Evolutionary conservation across 257 asterid genomes (phyloP).

Genomic region (Solanum bukasovii): DNA sequence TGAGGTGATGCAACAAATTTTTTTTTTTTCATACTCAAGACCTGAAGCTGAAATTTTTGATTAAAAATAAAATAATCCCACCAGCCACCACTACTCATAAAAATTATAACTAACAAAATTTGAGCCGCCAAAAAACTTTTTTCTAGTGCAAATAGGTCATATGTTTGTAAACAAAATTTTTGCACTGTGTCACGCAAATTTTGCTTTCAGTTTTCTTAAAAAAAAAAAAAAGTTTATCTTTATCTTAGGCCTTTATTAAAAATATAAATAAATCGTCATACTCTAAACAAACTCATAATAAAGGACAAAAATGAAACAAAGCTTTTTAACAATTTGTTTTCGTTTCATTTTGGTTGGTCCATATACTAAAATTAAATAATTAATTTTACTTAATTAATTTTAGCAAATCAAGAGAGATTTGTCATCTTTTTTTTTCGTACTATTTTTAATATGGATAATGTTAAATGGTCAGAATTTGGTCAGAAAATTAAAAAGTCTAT

Average conservation of each 20-base stretch:
- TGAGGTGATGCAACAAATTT: too few species aligned
- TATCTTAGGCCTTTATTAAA: background rate
- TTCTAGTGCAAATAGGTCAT: background rate
- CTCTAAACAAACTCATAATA: slow-evolving; percentile 4
- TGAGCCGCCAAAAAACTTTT: background rate
- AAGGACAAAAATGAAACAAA: background rate
- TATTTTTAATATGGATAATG: too few species aligned
- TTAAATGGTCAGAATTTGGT: too few species aligned
- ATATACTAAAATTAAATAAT: too few species aligned
- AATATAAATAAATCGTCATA: background rate
- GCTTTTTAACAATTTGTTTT: slow-evolving; percentile 5
- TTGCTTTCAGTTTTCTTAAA: background rate
- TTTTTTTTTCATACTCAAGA: too few species aligned
- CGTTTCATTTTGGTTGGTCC: background rate
- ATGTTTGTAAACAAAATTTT: background rate
- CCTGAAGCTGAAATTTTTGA: accelerated
- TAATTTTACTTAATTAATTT: too few species aligned
- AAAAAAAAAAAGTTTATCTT: too few species aligned
- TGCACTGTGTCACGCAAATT: background rate
- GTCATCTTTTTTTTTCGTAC: too few species aligned
- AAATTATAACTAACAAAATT: background rate
- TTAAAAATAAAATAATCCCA: too few species aligned
- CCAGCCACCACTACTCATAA: background rate
- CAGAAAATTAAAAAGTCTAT: too few species aligned
- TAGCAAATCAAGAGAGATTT: too few species aligned